These are phyloP conservation scores for Verticillium isaacii DNA, from an alignment of 2,329 filamentous ascomycete genomes.

Conservation along the genomic window DNA sequence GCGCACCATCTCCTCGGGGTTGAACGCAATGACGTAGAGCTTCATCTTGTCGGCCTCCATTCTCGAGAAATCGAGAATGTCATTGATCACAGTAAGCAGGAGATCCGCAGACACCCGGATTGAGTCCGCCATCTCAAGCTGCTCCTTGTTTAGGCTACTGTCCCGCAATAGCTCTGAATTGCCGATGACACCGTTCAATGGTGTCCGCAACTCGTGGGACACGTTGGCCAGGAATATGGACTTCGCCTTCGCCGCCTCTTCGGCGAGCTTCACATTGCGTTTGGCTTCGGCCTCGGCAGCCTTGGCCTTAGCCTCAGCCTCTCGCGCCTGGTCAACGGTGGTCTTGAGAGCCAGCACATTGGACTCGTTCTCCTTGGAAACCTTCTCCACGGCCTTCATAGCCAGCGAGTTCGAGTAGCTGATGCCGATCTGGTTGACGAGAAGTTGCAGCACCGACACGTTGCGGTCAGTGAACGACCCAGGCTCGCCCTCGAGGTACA, in stretches of 20 bases:
- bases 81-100: slow-evolving; percentile 88
- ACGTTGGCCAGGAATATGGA: slow-evolving; percentile 77
- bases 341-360: slow-evolving; percentile 76
- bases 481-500: slow-evolving; percentile 71
- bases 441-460: slow-evolving; percentile 59
- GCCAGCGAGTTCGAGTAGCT: slow-evolving; percentile 65
- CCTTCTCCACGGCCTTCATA: slow-evolving; percentile 69
- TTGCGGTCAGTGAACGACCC: slow-evolving; percentile 74
- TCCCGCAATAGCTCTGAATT: slow-evolving; percentile 81
- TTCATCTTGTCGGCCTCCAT: slow-evolving; percentile 87
- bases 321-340: slow-evolving; percentile 65
- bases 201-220: slow-evolving; percentile 75
- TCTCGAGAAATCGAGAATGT: slow-evolving; percentile 93
- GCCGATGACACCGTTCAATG: slow-evolving; percentile 83
- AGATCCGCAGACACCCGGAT: slow-evolving; percentile 84
- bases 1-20: slow-evolving; percentile 61
- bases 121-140: slow-evolving; percentile 81
- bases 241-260: slow-evolving; percentile 79
- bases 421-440: slow-evolving; percentile 75
- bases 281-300: slow-evolving; percentile 71
- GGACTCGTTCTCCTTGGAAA: slow-evolving; percentile 70
- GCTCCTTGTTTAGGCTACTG: slow-evolving; percentile 68
- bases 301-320: slow-evolving; percentile 73
- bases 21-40: slow-evolving; percentile 67
- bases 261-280: slow-evolving; percentile 74